Conservation (phyloP, 345 rosid species). For the Gossypium arboreum region DNA sequence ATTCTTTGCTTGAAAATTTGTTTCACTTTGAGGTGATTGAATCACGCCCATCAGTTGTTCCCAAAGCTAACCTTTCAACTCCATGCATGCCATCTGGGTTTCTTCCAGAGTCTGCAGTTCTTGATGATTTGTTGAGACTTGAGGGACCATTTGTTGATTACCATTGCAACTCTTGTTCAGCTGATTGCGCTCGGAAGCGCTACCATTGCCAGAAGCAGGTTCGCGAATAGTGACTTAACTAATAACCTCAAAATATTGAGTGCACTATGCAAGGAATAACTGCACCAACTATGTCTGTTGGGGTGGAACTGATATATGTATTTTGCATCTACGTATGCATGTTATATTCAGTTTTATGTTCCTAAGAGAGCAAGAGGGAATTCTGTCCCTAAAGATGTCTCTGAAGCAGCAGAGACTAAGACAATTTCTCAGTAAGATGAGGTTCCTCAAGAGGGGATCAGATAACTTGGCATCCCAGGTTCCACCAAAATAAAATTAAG, state of each 20-base stretch:
- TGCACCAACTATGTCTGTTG: not conserved
- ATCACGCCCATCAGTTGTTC: constrained; percentile 42
- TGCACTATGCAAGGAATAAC: not conserved
- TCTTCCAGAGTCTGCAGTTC: constrained; percentile 63
- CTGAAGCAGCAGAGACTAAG: constrained; percentile 51
- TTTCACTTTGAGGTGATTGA: constrained; percentile 65
- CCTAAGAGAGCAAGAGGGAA: not conserved
- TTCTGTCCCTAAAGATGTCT: constrained; percentile 38
- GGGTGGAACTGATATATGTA: constrained; percentile 2
- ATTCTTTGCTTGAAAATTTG: constrained; percentile 60
- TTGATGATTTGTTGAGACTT: constrained; percentile 68
- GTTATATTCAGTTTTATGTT: not conserved
- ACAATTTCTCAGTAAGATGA: constrained; percentile 40
- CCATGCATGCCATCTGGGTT: constrained; percentile 54
- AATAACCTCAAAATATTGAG: not conserved
- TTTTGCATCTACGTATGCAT: not conserved
- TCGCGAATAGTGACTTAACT: constrained; percentile 18
- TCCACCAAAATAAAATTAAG: not conserved
- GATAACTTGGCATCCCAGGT: too few species aligned
- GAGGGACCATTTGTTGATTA: constrained; percentile 92
- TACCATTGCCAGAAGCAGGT: constrained; percentile 99
- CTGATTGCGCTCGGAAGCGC: constrained; percentile 97
- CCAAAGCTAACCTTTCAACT: constrained; percentile 44
- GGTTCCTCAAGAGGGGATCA: constrained; percentile 24
- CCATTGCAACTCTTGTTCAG: constrained; percentile 96